Base-by-base conservation (phyloP, 805 yeast species). In the Saccharomycopsis vini region DNA sequence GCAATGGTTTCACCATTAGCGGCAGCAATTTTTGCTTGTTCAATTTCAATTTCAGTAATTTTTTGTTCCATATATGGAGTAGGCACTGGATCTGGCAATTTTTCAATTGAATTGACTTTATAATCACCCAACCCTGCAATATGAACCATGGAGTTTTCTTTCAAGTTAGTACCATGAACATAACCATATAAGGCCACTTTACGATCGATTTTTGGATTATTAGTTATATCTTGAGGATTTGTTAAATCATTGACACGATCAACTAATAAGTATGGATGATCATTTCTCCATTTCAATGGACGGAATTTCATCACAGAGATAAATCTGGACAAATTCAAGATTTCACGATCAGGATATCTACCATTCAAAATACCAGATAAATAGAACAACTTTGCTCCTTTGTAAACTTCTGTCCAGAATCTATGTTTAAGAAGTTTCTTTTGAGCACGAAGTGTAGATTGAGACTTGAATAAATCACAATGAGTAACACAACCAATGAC, bases 271-370 rank as follows among this genome's bases (percentile, higher is more conserved):
- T 92, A 92, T 3, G 97, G 95, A 67, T 92, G 99, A 67, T 92
- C 97, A 60, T 90, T 92, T 67, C 98, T 78, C 99, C 99, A 92
- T 62, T 92, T 92, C 54, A 94, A 69, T n/a, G 99, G 99, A 58
- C 98, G 76, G 64, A 94, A 94, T 62, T 94, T 92, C 97, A 94
- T 90, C 37, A 90, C 97, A 4, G 94, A 81, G 43, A 92, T 84
- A 60, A 94, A 92, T 53, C 99, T 72, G 3, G 95, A 81, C 55
- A 92, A 71, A 58, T 92, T 92, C 49, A 92, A 68, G 49, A 92
- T 84, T 61, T 92, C 99, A 55, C 98, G 73, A 62, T 92, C 99
- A 2, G 98, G 98, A 59, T 92, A 92, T 59, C 99, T 77, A 34
- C 98, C 98, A 58, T 92, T 94, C 42, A 92, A 73, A 39, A 92